Percentiles rank a stretch among this genome's conserved stretches.
phyloP scores from a whole-genome alignment of 2,329 filamentous ascomycete genomes.

The Penicillium sp. region DNA sequence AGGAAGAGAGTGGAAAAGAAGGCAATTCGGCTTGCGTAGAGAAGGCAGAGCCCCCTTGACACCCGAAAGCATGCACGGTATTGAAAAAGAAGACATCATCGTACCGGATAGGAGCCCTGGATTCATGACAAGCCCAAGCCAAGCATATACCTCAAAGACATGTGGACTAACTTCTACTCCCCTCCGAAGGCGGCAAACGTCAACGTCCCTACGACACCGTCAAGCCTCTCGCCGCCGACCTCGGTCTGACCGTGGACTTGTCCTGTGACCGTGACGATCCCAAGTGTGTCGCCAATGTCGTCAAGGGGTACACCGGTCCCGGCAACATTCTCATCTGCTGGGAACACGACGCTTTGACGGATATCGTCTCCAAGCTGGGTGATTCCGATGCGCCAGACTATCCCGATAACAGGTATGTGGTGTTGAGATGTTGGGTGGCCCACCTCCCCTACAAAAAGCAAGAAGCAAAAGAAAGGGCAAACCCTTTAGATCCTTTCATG shows the following conservation, averaged over 20 bases:
- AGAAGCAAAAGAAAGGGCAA: conserved; percentile 14
- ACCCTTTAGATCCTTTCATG: not conserved
- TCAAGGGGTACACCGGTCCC: conserved; percentile 43
- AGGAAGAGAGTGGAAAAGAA: too few relatives aligned
- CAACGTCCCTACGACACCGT: conserved; percentile 54
- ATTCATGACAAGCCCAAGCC: too few relatives aligned
- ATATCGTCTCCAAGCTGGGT: conserved; percentile 50
- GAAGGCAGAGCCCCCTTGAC: too few relatives aligned
- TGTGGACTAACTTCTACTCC: too few relatives aligned
- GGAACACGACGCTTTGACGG: conserved; percentile 51
- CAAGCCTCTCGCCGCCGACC: conserved; percentile 49
- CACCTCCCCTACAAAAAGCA: too few relatives aligned
- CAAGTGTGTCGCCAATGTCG: conserved; percentile 48
- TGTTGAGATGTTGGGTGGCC: too few relatives aligned
- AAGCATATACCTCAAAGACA: too few relatives aligned
- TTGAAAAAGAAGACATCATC: too few relatives aligned
- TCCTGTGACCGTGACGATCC: conserved; percentile 53
- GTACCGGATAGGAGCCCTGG: too few relatives aligned
- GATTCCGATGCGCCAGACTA: conserved; percentile 47
- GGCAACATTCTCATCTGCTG: conserved; percentile 60
- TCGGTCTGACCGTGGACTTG: conserved; percentile 51
- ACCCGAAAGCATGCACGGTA: too few relatives aligned
- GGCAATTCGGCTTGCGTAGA: too few relatives aligned
- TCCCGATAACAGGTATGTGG: conserved; percentile 41
- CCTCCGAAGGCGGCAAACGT: conserved; percentile 42